These are phyloP conservation scores for Colletotrichum sp. DNA, from an alignment of 2,329 filamentous ascomycete genomes.

Conservation along the genomic window DNA sequence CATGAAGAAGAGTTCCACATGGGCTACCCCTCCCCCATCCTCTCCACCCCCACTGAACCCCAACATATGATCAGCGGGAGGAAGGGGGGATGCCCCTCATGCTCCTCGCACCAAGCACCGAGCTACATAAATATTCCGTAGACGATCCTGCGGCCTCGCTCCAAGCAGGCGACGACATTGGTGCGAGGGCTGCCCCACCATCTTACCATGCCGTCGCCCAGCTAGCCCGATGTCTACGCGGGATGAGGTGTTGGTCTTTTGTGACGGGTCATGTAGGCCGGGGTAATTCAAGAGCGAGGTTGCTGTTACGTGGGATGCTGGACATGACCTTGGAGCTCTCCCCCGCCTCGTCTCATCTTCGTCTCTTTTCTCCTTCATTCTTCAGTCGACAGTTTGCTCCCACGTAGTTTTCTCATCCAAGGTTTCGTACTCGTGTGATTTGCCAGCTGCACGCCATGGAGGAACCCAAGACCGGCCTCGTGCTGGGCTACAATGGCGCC, in stretches of 20 bases:
- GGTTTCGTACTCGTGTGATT: neutral
- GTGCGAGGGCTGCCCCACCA: neutral
- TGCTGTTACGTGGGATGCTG: neutral
- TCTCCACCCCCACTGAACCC: constrained; percentile 7
- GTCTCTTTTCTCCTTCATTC: neutral
- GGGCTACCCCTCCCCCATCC: neutral
- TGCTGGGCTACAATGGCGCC: constrained; percentile 56
- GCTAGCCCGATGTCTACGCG: neutral
- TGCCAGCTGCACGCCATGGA: neutral
- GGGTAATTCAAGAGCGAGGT: constrained; percentile 15
- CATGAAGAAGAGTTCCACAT: neutral
- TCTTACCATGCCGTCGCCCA: neutral
- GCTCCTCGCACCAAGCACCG: neutral
- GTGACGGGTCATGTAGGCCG: neutral
- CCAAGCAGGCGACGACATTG: neutral
- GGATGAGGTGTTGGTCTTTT: neutral
- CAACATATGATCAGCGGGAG: neutral
- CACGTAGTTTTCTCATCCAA: neutral
- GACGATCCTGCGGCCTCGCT: neutral
- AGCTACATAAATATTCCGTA: neutral
- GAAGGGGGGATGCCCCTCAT: neutral
- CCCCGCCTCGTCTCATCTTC: neutral
- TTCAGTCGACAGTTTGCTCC: neutral
- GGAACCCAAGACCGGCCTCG: constrained; percentile 23
- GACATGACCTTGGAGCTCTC: neutral